phyloP scores from a whole-genome alignment of 2,329 filamentous ascomycete genomes.

The Arthrobotrys conoides region DNA sequence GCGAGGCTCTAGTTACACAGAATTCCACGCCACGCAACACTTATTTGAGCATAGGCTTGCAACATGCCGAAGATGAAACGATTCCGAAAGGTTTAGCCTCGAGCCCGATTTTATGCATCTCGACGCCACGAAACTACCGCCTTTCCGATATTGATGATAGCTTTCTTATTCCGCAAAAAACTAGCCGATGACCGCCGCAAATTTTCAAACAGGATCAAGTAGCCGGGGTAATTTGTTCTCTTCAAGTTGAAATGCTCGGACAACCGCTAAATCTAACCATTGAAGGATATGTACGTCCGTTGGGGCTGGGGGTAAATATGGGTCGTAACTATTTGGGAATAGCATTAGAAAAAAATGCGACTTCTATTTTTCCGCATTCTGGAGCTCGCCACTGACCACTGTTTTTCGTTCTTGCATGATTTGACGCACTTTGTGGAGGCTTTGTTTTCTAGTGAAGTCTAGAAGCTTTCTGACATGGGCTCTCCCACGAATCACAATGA shows the following conservation, averaged over 20 bases:
- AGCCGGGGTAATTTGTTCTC: neutral
- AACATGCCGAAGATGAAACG: constrained; percentile 9
- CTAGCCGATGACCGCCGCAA: neutral
- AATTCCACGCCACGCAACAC: neutral
- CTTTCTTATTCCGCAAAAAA: constrained; percentile 2
- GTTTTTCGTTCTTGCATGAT: neutral
- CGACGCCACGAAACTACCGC: constrained; percentile 8
- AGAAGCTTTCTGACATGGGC: constrained; percentile 1
- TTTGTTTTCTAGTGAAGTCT: constrained; percentile 3
- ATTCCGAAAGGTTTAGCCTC: constrained; percentile 18
- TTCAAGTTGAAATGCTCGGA: constrained; percentile 4
- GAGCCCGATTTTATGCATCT: neutral
- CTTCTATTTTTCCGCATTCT: neutral
- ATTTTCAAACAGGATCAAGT: neutral
- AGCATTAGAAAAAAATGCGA: neutral
- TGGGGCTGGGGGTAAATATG: neutral
- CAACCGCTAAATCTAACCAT: neutral
- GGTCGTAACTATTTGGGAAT: neutral
- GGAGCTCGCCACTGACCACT: neutral
- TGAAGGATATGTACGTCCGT: neutral
- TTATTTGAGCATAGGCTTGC: constrained; percentile 11
- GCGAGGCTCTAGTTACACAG: constrained; percentile 10
- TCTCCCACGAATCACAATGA: neutral
- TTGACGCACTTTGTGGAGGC: constrained; percentile 11
- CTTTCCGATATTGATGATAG: constrained; percentile 6